A percentile compares a stretch with the other conserved stretches of the same genome.
Evolutionary conservation across 2,329 filamentous ascomycete species (phyloP).

Genomic region (Neodidymelliopsis sp.): DNA sequence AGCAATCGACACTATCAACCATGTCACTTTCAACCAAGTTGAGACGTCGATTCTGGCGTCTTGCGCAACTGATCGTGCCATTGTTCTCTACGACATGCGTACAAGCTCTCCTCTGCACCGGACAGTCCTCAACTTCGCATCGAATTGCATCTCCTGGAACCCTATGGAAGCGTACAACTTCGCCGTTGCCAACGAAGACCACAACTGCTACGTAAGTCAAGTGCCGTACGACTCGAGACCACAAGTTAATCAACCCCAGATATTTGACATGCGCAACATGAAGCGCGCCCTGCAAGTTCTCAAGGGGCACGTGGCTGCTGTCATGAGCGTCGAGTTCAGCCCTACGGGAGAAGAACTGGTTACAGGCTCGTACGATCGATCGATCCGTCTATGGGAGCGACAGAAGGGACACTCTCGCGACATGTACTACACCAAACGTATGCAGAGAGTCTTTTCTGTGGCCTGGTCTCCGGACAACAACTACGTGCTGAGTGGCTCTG

Average conservation of each 20-base stretch:
- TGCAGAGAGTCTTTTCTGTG: constrained; percentile 91
- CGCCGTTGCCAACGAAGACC: constrained; percentile 91
- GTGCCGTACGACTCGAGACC: background rate
- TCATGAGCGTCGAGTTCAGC: constrained; percentile 96
- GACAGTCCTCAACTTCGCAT: constrained; percentile 82
- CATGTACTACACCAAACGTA: constrained; percentile 96
- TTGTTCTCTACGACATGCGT: constrained; percentile 91
- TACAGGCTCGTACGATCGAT: constrained; percentile 86
- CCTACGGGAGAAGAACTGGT: constrained; percentile 95
- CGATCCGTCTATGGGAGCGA: constrained; percentile 83
- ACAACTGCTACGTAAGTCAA: constrained; percentile 73
- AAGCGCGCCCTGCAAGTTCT: constrained; percentile 86
- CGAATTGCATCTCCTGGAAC: constrained; percentile 95
- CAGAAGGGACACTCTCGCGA: constrained; percentile 85
- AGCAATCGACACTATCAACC: constrained; percentile 83
- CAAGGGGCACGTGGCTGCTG: constrained; percentile 87
- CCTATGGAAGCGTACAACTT: constrained; percentile 98
- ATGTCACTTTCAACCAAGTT: constrained; percentile 88
- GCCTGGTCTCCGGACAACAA: constrained; percentile 88
- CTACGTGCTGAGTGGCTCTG: constrained; percentile 88
- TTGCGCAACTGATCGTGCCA: constrained; percentile 81
- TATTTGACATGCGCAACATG: constrained; percentile 95
- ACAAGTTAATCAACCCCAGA: constrained; percentile 34
- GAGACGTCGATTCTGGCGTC: constrained; percentile 92
- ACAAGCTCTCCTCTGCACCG: constrained; percentile 84